Conservation (phyloP, 2,329 filamentous ascomycete species). For the Botryosphaeria dothidea region DNA sequence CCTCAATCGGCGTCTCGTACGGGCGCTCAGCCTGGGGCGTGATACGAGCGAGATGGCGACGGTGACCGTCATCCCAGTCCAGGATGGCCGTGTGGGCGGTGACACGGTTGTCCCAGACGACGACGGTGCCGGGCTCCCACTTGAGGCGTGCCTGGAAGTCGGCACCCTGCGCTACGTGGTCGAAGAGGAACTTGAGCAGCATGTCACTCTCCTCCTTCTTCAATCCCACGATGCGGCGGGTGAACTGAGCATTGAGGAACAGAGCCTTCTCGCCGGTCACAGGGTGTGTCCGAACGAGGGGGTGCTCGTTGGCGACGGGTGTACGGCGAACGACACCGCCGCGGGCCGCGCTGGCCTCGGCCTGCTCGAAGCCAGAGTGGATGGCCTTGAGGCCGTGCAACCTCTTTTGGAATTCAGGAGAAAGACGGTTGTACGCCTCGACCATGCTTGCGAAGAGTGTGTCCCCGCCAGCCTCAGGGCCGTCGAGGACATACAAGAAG, state of each 20-base stretch:
- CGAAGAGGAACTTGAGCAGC: conserved; percentile 74
- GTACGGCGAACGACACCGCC: conserved; percentile 74
- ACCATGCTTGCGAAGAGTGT: conserved; percentile 80
- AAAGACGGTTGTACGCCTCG: conserved; percentile 79
- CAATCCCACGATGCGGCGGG: conserved; percentile 74
- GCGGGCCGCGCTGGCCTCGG: conserved; percentile 64
- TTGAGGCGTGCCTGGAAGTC: conserved; percentile 75
- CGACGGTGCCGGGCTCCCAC: conserved; percentile 78
- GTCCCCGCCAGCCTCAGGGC: conserved; percentile 76
- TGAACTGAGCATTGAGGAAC: conserved; percentile 83
- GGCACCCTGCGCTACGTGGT: conserved; percentile 70
- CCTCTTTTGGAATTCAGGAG: conserved; percentile 74
- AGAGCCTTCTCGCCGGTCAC: conserved; percentile 79
- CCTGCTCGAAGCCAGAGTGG: conserved; percentile 82
- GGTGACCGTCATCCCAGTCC: conserved; percentile 78
- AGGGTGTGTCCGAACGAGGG: conserved; percentile 78
- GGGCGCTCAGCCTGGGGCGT: conserved; percentile 81
- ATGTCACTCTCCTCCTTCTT: conserved; percentile 86
- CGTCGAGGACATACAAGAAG: conserved; percentile 85
- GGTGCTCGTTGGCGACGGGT: conserved; percentile 73
- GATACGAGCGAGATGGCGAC: conserved; percentile 77
- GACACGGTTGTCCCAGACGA: conserved; percentile 84
- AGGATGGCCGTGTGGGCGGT: conserved; percentile 77
- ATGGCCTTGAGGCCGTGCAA: conserved; percentile 78
- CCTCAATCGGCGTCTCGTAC: conserved; percentile 62